Conservation (phyloP, 352 stramenopile genomes). For the Blastocystis sp. region DNA sequence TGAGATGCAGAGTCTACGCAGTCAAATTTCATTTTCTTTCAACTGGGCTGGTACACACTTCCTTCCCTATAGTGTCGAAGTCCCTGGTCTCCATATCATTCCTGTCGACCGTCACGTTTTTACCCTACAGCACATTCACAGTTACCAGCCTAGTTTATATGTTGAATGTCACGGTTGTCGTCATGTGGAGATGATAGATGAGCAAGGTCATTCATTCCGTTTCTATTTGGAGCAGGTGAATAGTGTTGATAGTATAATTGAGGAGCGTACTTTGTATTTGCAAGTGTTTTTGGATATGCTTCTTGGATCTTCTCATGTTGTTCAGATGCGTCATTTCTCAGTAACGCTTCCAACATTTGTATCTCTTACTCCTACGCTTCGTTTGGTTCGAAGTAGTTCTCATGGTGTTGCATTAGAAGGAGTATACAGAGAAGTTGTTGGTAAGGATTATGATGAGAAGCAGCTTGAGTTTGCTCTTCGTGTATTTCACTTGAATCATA, state of each 20-base stretch:
- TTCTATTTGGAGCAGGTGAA: slow-evolving; percentile 38
- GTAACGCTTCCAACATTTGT: slow-evolving; percentile 18
- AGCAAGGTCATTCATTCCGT: neutral
- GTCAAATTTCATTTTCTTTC: neutral
- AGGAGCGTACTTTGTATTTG: neutral
- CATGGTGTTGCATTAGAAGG: neutral
- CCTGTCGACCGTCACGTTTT: neutral
- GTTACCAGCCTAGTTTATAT: neutral
- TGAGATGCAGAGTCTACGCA: neutral
- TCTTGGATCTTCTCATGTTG: neutral
- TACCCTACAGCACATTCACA: neutral
- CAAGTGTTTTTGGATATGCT: slow-evolving; percentile 11
- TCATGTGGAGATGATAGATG: neutral
- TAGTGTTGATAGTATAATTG: neutral
- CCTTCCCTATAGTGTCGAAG: neutral
- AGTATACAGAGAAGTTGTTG: neutral
- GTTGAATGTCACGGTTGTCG: neutral
- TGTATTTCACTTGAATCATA: neutral
- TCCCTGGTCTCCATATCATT: neutral
- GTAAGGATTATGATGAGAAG: neutral
- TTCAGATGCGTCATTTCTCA: neutral
- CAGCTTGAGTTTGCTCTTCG: slow-evolving; percentile 14
- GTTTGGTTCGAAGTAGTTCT: neutral
- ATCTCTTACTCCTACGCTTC: neutral
- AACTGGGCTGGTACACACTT: no score